A percentile compares a stretch with the other conserved stretches of the same genome.
phyloP scores from a whole-genome alignment of 169 alveolate genomes.

The Cytauxzoon felis region DNA sequence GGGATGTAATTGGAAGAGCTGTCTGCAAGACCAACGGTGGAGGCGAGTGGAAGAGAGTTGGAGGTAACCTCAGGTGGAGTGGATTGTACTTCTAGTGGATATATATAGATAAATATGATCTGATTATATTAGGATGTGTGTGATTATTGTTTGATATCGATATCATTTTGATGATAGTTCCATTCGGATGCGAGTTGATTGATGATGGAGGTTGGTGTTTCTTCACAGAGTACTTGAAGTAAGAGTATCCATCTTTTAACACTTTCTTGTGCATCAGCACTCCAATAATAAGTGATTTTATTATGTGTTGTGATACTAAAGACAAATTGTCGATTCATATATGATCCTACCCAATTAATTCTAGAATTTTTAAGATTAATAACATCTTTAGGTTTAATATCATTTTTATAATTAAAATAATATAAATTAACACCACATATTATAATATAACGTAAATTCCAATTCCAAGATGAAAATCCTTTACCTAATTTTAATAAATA shows the following conservation, averaged over 20 bases:
- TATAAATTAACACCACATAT: constrained; percentile 34
- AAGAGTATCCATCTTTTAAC: constrained; percentile 63
- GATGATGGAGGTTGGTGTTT: constrained; percentile 29
- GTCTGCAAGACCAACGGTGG: no score
- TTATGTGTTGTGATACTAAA: constrained; percentile 34
- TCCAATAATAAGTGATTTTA: constrained; percentile 39
- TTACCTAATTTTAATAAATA: constrained; percentile 59
- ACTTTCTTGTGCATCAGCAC: constrained; percentile 48
- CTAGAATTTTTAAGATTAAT: constrained; percentile 41
- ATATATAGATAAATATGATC: no score
- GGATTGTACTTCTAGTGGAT: no score
- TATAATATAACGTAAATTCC: constrained; percentile 57
- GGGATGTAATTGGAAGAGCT: no score
- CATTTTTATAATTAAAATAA: constrained; percentile 38
- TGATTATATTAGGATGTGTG: no score
- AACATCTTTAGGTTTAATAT: constrained; percentile 51
- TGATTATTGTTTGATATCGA: no score
- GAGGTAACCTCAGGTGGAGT: no score
- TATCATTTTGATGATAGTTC: constrained; percentile 14
- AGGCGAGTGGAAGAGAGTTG: no score
- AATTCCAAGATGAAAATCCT: constrained; percentile 28
- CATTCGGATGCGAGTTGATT: constrained; percentile 41
- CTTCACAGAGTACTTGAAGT: constrained; percentile 56
- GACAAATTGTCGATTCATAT: constrained; percentile 59
- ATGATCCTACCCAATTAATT: constrained; percentile 65